These are phyloP conservation scores for Pleurotus djamor DNA, from an alignment of 768 basidiomycete species.

Conservation along the genomic window DNA sequence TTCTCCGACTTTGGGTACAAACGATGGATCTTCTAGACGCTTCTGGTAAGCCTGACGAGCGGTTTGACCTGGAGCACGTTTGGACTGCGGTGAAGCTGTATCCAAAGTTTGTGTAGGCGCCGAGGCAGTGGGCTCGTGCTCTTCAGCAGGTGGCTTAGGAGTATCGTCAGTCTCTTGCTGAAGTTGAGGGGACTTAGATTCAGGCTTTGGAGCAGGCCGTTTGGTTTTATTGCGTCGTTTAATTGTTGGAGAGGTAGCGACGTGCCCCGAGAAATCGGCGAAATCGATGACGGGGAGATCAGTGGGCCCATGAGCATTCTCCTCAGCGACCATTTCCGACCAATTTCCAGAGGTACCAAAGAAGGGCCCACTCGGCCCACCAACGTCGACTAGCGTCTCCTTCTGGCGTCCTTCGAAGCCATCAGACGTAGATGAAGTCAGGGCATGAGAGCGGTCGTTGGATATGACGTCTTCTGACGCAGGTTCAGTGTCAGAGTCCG, in stretches of 20 bases:
- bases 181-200: constrained; percentile 11
- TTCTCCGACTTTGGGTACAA: constrained; percentile 85
- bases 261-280: constrained; percentile 52
- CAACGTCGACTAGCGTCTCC: constrained; percentile 19
- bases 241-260: constrained; percentile 14
- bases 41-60: constrained; percentile 88
- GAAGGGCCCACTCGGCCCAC: constrained; percentile 42
- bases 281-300: constrained; percentile 83
- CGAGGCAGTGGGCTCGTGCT: constrained; percentile 30
- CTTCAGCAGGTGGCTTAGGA: constrained; percentile 22
- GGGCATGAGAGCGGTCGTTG: constrained; percentile 47
- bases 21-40: constrained; percentile 85
- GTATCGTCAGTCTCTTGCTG: constrained; percentile 10
- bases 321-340: constrained; percentile 86
- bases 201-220: constrained; percentile 27
- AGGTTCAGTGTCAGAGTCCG: constrained; percentile 73
- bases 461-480: constrained; percentile 60
- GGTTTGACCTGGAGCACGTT: constrained; percentile 48
- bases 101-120: constrained; percentile 29
- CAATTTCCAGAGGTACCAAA: constrained; percentile 59
- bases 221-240: constrained; percentile 33
- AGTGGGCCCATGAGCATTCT: constrained; percentile 58
- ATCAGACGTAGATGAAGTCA: constrained; percentile 70
- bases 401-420: constrained; percentile 42
- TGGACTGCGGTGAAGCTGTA: constrained; percentile 14